These are phyloP conservation scores for Neofusicoccum umdonicola DNA, from an alignment of 2,329 filamentous ascomycete species.

Conservation along the genomic window DNA sequence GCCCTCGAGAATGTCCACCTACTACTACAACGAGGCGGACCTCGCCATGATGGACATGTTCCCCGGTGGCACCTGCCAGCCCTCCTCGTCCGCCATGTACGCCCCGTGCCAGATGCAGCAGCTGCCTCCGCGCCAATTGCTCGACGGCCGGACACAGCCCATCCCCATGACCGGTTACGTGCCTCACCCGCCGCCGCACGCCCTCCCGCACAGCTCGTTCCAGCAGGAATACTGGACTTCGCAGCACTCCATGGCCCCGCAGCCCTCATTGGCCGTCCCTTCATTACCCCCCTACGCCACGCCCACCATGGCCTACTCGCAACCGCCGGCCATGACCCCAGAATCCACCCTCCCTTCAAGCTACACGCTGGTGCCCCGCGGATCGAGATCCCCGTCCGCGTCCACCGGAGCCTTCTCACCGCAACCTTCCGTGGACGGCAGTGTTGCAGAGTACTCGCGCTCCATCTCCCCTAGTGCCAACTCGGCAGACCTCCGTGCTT, in stretches of 20 bases:
- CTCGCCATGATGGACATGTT: constrained; percentile 38
- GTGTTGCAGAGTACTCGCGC: constrained; percentile 27
- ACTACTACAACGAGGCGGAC: constrained; percentile 29
- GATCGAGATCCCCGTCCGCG: constrained; percentile 12
- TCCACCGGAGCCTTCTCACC: constrained; percentile 15
- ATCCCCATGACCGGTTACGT: constrained; percentile 14
- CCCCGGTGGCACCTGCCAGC: constrained; percentile 36
- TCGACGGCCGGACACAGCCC: constrained; percentile 1
- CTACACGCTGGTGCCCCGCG: constrained; percentile 7
- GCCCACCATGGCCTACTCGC: constrained; percentile 14
- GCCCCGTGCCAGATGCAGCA: constrained; percentile 17
- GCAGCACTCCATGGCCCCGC: constrained; percentile 10
- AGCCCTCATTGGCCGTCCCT: constrained; percentile 7
- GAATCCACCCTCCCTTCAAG: constrained; percentile 16
- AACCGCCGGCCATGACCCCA: constrained; percentile 7
- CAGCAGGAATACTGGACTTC: constrained; percentile 17
- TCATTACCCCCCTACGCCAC: constrained; percentile 14
- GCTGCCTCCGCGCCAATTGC: constrained; percentile 5
- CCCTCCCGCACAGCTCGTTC: constrained; percentile 8
- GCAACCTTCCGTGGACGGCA: constrained; percentile 17
- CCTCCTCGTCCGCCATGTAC: constrained; percentile 26
- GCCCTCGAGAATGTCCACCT: constrained; percentile 18
- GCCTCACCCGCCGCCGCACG: constrained; percentile 1
- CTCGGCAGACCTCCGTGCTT: constrained; percentile 37
- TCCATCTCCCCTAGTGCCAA: constrained; percentile 38